Base-by-base conservation (phyloP, 495 filamentous ascomycete genomes). In the Penicillium daleae region DNA sequence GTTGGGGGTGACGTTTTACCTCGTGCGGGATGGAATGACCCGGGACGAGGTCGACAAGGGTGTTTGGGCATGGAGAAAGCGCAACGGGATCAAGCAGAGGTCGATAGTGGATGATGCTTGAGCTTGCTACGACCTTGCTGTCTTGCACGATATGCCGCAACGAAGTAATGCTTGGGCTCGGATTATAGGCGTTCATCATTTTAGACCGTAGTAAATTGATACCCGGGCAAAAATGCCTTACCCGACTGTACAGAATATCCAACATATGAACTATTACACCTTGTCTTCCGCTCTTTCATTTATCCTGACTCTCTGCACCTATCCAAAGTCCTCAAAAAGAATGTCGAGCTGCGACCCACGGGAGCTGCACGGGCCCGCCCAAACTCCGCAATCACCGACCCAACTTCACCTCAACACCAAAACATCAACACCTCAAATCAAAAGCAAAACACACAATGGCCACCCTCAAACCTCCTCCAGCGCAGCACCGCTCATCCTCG, bases 1-100 rank as follows among this genome's bases (percentile, higher is more conserved):
- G 61, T 64, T 97, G 55, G 93, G 93, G 2, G 90, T 97, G 27
- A 89, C 88, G 7, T 96, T 96, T 81, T 86, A 85, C 70, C 71
- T 96, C 64, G 90, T 99, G 5, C 72, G 85, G 60, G 87, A 92
- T 72, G 95, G 95, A 2, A 86, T 97, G 56, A 89, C 83, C n/a
- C 85, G 82, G 73, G 84, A 82, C 3, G 93, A 92, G 82, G 76
- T 98, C 48, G 92, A 95, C 76, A 82, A 80, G 26, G 94, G 93
- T 4, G 85, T 97, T 21, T 80, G 78, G 78, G 86, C 89, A 61
- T 98, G 94, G 94, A 84, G 94, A 71, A 89, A 85, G 73, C 83
- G 85, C 73, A 89, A 86, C 71, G 86, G 86, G 21, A 80, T 81
- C 26, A 77, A 75, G 66, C 56, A 56, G 57, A 66, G 66, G 53